Conservation (phyloP, 768 basidiomycete species). For the Trametes cubensis region DNA sequence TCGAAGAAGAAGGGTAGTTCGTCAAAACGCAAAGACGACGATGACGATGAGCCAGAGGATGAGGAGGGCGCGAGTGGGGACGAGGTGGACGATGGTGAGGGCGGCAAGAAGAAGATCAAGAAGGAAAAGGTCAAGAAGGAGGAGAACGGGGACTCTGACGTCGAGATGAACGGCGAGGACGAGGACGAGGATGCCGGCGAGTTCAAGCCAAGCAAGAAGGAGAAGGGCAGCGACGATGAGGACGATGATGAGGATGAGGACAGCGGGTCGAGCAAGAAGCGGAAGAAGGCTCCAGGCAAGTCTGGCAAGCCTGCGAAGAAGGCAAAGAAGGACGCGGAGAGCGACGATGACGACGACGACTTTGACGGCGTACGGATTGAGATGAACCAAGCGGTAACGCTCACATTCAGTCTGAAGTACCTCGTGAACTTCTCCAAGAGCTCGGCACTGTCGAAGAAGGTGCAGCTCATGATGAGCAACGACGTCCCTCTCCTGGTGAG, state of each 20-base stretch:
- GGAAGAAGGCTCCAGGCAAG: slow-evolving; percentile 63
- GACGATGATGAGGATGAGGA: slow-evolving; percentile 41
- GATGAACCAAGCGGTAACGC: slow-evolving; percentile 87
- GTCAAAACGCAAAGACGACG: slow-evolving; percentile 40
- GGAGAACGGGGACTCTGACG: slow-evolving; percentile 46
- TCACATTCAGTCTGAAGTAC: slow-evolving; percentile 97
- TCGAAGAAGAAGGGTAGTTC: slow-evolving; percentile 24
- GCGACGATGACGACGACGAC: slow-evolving; percentile 53
- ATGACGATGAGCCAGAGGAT: slow-evolving; percentile 48
- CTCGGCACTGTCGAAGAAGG: slow-evolving; percentile 66
- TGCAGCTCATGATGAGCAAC: slow-evolving; percentile 87
- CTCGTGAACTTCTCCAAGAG: slow-evolving; percentile 96
- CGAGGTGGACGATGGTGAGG: slow-evolving; percentile 46
- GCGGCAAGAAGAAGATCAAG: slow-evolving; percentile 38
- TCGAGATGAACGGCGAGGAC: slow-evolving; percentile 37
- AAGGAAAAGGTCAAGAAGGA: slow-evolving; percentile 57
- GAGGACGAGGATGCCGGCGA: slow-evolving; percentile 47
- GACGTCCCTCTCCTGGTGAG: slow-evolving; percentile 87
- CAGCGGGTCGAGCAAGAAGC: slow-evolving; percentile 52
- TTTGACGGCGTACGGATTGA: slow-evolving; percentile 71
- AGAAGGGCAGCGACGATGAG: slow-evolving; percentile 37
- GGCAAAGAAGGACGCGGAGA: slow-evolving; percentile 51
- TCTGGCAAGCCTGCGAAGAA: slow-evolving; percentile 58
- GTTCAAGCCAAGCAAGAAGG: slow-evolving; percentile 34
- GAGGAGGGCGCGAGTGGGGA: slow-evolving; percentile 56